Evolutionary conservation across 176 grass and related monocot species (phyloP), one percentile per base, ranked within the genome.

Genomic region (Cenchrus purpureus): DNA sequence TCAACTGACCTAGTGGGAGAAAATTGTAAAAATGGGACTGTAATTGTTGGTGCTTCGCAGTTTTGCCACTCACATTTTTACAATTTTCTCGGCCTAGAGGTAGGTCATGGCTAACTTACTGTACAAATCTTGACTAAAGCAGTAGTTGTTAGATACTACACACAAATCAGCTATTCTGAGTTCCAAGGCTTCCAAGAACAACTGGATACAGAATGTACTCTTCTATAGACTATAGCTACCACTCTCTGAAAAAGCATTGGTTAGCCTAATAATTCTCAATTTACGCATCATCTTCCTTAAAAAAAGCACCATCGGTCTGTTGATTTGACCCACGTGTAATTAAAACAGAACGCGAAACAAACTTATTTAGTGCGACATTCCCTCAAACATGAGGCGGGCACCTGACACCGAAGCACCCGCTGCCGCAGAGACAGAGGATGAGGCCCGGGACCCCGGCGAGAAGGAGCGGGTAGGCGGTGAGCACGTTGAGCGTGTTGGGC

Each of bases 401-500:
- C 97, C 91, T 99, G 74, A 99, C 95, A 29, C 97, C 88, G 50
- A 99, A 92, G 84, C 97, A 99, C 13, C 93, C 90, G 11, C 74
- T 73, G 42, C 95, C 89, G 82, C 90, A 95, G 85, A 98, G 77
- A 80, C 91, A 98, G 19, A 98, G 91, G 45, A 95, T 84, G 69
- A 98, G 84, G 34, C 89, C 91, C 14, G 91, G 97, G 7, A 99
- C 88, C 15, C 97, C 93, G 49, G 94, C 83, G 8, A 99, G 97
- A 49, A 99, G 89, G 55, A 99, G 87, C 54, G 97, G 97, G 44
- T 95, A 96, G 19, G 87, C 82, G 1, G 93, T 99, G 75, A 99
- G 75, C 43, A 99, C 97, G 85, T 99, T 96, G 66, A 99, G 86
- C 68, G 93, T 99, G 79, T 99, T 99, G 71, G 97, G 97, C 19